Evolutionary conservation across 2,329 filamentous ascomycete species (phyloP).

Genomic region (Cyphellophora europaea): DNA sequence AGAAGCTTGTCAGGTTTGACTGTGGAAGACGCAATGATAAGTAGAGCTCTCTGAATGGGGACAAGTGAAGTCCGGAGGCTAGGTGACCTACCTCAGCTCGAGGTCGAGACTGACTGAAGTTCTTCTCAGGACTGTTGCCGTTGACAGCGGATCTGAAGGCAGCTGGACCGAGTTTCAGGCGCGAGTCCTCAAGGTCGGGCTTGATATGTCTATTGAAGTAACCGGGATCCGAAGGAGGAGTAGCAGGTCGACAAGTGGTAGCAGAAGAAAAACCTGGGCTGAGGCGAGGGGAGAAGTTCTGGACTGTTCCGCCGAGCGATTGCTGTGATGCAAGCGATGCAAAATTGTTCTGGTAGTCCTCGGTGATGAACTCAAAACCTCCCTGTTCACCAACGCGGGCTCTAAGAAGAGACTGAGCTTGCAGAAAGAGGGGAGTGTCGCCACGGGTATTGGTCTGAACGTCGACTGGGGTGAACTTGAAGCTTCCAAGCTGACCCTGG

Average conservation of each 20-base stretch:
- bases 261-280: too few species aligned
- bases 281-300: too few species aligned
- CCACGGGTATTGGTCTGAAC: constrained; percentile 2
- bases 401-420: background rate
- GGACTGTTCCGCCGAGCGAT: too few species aligned
- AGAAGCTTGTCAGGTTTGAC: too few species aligned
- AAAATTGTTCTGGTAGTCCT: background rate
- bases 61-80: too few species aligned
- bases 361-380: background rate
- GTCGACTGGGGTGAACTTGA: constrained; percentile 19
- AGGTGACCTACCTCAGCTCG: too few species aligned
- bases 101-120: too few species aligned
- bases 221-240: constrained; percentile 1
- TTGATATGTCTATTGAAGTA: constrained; percentile 17
- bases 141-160: constrained; percentile 15
- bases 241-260: too few species aligned
- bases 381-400: background rate
- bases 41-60: too few species aligned
- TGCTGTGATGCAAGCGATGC: too few species aligned
- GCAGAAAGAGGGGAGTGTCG: background rate
- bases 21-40: too few species aligned
- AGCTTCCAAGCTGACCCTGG: constrained; percentile 18
- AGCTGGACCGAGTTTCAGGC: constrained; percentile 14
- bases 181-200: constrained; percentile 12
- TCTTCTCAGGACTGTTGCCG: constrained; percentile 2